Evolutionary conservation across 2,329 filamentous ascomycete genomes (phyloP).

Genomic region (Nigrospora oryzae): DNA sequence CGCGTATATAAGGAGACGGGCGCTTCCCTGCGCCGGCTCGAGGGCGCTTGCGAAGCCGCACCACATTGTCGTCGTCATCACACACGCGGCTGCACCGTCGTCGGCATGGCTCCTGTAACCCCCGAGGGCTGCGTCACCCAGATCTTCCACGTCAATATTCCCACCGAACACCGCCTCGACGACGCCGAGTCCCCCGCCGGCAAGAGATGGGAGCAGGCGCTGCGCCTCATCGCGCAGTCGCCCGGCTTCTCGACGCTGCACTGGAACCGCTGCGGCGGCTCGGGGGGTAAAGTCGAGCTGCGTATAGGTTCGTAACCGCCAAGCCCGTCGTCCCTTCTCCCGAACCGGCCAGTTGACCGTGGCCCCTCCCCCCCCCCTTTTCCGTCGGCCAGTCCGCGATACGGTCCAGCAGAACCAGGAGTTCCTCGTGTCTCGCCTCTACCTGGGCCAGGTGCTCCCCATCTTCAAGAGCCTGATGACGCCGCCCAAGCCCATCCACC

Average conservation of each 20-base stretch:
- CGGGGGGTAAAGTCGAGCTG: not conserved
- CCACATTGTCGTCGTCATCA: no score
- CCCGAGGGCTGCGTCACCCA: not conserved
- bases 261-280: not conserved
- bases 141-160: constrained; percentile 1
- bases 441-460: not conserved
- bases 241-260: not conserved
- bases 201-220: not conserved
- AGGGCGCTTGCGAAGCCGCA: no score
- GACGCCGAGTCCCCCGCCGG: not conserved
- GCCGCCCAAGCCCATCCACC: not conserved
- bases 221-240: not conserved
- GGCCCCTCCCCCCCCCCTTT: no score
- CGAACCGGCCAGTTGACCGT: not conserved
- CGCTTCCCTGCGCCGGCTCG: no score
- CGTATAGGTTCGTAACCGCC: not conserved
- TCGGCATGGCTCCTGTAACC: no score
- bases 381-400: not conserved
- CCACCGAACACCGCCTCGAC: constrained; percentile 1
- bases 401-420: not conserved
- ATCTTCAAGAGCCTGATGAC: constrained; percentile 1
- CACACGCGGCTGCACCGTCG: no score
- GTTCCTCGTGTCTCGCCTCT: not conserved
- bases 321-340: no score
- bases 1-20: no score